phyloP scores from a whole-genome alignment of 1,284 basidiomycete genomes.

The Sporisorium sorghi region DNA sequence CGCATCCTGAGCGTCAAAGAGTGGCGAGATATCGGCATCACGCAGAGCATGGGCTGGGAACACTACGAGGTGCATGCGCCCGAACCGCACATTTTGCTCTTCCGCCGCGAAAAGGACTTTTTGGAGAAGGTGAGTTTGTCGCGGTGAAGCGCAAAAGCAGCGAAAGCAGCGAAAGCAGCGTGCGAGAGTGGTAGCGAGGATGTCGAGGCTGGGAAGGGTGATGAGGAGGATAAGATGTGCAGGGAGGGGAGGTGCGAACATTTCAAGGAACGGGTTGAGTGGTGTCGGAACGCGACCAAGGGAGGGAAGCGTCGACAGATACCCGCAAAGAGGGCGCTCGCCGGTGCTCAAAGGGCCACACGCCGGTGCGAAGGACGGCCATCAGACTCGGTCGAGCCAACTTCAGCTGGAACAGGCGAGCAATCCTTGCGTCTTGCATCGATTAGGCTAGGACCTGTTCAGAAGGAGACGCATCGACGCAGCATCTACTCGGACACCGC shows the following conservation, averaged over 20 bases:
- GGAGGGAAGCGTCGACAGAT: too few species aligned
- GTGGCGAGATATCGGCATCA: slow-evolving; percentile 95
- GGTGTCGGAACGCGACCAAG: too few species aligned
- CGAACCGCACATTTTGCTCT: slow-evolving; percentile 73
- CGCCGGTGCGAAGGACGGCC: too few species aligned
- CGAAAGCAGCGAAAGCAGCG: background rate
- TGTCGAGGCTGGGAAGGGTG: background rate
- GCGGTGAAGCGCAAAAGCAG: background rate
- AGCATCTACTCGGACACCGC: background rate
- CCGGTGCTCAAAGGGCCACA: too few species aligned
- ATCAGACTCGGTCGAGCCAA: too few species aligned
- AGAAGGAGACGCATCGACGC: background rate
- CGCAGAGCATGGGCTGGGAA: slow-evolving; percentile 95
- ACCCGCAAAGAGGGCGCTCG: too few species aligned
- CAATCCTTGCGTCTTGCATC: too few species aligned
- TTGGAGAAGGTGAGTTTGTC: slow-evolving; percentile 59
- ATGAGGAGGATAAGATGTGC: too few species aligned
- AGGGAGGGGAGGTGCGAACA: too few species aligned
- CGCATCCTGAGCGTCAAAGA: slow-evolving; percentile 86
- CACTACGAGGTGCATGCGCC: slow-evolving; percentile 89
- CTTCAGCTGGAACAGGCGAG: too few species aligned
- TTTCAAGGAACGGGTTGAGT: too few species aligned
- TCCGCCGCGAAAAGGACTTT: slow-evolving; percentile 71
- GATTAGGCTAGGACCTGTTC: too few species aligned
- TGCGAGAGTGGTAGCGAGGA: background rate